A percentile compares a stretch with the other conserved stretches of the same genome.
These are phyloP conservation scores for Paxillus ammoniavirescens DNA, from an alignment of 768 basidiomycete species.

Conservation along the genomic window DNA sequence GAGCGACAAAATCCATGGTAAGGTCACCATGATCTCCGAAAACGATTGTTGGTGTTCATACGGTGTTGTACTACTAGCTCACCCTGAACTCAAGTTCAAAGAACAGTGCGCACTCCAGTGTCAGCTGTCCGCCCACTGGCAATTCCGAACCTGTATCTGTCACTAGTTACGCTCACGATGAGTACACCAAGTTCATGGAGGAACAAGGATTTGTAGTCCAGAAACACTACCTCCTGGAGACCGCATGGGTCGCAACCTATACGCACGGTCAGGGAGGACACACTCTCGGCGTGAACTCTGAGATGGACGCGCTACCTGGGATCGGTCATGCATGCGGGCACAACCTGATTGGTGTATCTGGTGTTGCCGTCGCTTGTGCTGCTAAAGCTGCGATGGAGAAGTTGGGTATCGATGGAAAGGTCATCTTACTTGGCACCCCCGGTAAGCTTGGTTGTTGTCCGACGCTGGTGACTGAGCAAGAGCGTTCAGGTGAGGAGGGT, in stretches of 20 bases:
- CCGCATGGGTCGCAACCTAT: constrained; percentile 75
- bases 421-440: constrained; percentile 76
- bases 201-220: constrained; percentile 65
- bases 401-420: constrained; percentile 62
- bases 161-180: constrained; percentile 67
- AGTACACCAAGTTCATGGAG: constrained; percentile 63
- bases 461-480: background rate
- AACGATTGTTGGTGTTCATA: background rate
- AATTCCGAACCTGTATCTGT: background rate
- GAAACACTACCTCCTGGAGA: constrained; percentile 59
- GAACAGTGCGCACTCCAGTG: constrained; percentile 49
- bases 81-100: constrained; percentile 67
- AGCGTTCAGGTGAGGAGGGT: constrained; percentile 67
- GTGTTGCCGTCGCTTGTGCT: constrained; percentile 70
- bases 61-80: constrained; percentile 39
- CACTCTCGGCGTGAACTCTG: constrained; percentile 77
- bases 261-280: constrained; percentile 63
- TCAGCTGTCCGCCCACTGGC: no score
- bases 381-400: constrained; percentile 62
- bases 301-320: constrained; percentile 65
- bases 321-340: constrained; percentile 80
- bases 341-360: constrained; percentile 76
- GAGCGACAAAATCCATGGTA: constrained; percentile 74
- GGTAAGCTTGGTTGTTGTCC: constrained; percentile 38
- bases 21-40: background rate